A percentile compares a stretch with the other conserved stretches of the same genome.
Conservation (phyloP, 2,329 filamentous ascomycete genomes). For the Colletotrichum horii region DNA sequence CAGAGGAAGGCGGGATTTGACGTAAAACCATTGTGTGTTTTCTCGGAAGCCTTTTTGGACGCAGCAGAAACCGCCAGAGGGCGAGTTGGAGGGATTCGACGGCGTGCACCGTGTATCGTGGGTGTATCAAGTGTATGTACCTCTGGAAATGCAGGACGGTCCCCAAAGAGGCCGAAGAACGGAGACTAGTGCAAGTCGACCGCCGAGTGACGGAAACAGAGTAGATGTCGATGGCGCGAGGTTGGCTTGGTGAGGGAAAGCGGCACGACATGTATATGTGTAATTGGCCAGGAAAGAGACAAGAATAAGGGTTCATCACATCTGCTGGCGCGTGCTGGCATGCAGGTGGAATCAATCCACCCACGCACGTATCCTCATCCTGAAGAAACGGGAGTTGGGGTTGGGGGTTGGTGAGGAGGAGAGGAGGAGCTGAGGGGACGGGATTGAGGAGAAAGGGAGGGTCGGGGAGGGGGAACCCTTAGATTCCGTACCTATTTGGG, state of each 20-base stretch:
- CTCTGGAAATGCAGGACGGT: background rate
- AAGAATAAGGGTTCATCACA: constrained; percentile 20
- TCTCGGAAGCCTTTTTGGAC: background rate
- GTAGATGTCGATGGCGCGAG: background rate
- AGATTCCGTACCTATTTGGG: background rate
- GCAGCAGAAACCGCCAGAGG: background rate
- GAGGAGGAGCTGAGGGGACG: background rate
- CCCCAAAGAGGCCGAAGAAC: background rate
- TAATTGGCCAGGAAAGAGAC: background rate
- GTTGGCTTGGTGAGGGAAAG: background rate
- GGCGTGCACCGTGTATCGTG: background rate
- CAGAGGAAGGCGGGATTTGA: background rate
- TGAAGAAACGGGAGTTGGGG: constrained; percentile 16
- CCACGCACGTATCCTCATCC: constrained; percentile 14
- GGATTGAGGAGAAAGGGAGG: background rate
- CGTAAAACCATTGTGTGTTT: background rate
- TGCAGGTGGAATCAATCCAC: constrained; percentile 21
- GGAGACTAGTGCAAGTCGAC: background rate
- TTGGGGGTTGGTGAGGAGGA: background rate
- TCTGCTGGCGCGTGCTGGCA: constrained; percentile 19
- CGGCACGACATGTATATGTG: background rate
- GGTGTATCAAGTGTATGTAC: background rate
- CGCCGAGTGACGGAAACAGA: background rate
- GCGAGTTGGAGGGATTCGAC: constrained; percentile 3
- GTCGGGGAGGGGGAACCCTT: background rate